Base-by-base conservation (phyloP, 2,329 filamentous ascomycete species). In the Diplocarpon mali region DNA sequence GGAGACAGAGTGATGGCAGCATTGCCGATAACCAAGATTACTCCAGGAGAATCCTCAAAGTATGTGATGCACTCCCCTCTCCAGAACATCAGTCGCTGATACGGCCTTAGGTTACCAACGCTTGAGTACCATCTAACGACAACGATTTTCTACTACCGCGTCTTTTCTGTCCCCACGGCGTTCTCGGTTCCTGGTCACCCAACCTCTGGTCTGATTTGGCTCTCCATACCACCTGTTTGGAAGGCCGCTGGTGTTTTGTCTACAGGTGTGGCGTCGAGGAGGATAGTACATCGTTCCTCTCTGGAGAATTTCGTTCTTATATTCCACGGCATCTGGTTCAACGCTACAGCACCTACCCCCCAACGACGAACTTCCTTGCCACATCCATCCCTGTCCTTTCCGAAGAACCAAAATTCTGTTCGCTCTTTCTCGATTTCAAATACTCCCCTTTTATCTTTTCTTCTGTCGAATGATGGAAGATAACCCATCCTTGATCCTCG, bases 11-110 rank as follows among this genome's bases (percentile, higher is more conserved):
- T 67, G 86, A 92, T 60, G 90, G 90, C 56, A 95, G 89, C 65
- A 95, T 96, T 64, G 90, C 89, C 42, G 90, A 96, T 64, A 93
- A 95, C 67, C 80, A 94, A 67, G 90, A 96, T 65, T 96, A 95
- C 69, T 95, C 90, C 51, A 80, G 90, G 68, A 84, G 85, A 68
- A 95, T 96, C 66, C 76, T 96, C 61, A 85, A 93, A 79, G 90
- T 94, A 75, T 54, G 76, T 69, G 37, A 52, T 62, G 52, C 58
- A 50, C 16, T 31, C 7, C 11, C 17, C 29, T 9, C 5, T 15
- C 14, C 17, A 14, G 13, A 7, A 12, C 10, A 10, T 20, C 17
- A 31, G n/a, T 32, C 10, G 16, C 45, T 48, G 37, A 41, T 27
- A 46, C 35, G 15, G 45, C 4, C 36, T 10, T 35, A 76, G 73